phyloP scores from a whole-genome alignment of 208 protist genomes.

The Wallacemonas sp. region DNA sequence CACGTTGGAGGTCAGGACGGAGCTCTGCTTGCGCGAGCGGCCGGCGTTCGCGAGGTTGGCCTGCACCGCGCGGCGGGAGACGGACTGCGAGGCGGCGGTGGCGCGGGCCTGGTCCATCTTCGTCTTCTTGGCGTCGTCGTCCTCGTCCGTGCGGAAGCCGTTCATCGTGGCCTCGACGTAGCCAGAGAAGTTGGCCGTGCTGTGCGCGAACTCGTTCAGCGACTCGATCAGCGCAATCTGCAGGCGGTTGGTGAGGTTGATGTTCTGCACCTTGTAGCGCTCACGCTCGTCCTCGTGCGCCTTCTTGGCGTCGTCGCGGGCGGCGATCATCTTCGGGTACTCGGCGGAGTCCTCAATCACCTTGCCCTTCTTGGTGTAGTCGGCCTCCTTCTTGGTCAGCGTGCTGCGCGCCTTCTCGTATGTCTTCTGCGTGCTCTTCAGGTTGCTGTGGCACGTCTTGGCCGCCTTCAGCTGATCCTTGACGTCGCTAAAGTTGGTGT shows the following conservation, averaged over 20 bases:
- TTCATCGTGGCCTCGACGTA: constrained; percentile 56
- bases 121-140: constrained; percentile 14
- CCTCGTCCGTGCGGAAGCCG: constrained; percentile 44
- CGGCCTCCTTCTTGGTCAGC: constrained; percentile 56
- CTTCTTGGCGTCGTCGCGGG: constrained; percentile 46
- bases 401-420: constrained; percentile 58
- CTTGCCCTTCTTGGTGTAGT: constrained; percentile 76
- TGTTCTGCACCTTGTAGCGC: constrained; percentile 31
- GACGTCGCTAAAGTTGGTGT: constrained; percentile 27
- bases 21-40: constrained; percentile 8
- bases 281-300: constrained; percentile 37
- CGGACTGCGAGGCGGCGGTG: constrained; percentile 29
- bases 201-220: constrained; percentile 59
- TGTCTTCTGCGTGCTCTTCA: constrained; percentile 42
- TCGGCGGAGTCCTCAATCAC: constrained; percentile 39
- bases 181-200: constrained; percentile 44
- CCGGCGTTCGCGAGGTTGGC: constrained; percentile 13
- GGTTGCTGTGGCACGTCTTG: constrained; percentile 35
- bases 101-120: constrained; percentile 37
- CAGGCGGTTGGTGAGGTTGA: constrained; percentile 30
- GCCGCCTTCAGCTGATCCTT: constrained; percentile 40
- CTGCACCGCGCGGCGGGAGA: constrained; percentile 16
- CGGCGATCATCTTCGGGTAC: constrained; percentile 50
- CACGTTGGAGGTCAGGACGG: constrained; percentile 6
- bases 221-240: constrained; percentile 29